Conservation (phyloP, 2,329 filamentous ascomycete genomes). For the Lachnellula arida region DNA sequence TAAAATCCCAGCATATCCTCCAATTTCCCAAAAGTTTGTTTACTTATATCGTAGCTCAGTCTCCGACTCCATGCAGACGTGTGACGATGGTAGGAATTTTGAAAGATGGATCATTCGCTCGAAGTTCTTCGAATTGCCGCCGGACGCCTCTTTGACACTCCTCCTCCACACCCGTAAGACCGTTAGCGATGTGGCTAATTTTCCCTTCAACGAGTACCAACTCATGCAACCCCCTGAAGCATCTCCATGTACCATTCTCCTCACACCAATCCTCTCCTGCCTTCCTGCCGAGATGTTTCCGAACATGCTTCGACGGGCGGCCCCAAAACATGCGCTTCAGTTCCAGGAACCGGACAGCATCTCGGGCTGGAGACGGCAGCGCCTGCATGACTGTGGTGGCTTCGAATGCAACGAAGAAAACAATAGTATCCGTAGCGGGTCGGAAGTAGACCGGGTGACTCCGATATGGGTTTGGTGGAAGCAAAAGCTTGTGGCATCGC, state of each 20-base stretch:
- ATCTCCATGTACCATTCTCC: background rate
- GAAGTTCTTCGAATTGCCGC: background rate
- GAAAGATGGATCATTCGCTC: background rate
- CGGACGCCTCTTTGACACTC: background rate
- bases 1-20: too few relatives aligned
- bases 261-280: background rate
- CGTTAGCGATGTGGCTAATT: background rate
- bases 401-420: background rate
- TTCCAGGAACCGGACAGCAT: background rate
- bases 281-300: background rate
- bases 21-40: too few relatives aligned
- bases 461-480: too few relatives aligned
- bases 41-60: too few relatives aligned
- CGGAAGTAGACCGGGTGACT: background rate
- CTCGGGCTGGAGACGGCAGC: background rate
- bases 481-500: background rate
- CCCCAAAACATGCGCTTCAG: background rate
- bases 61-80: too few relatives aligned
- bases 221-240: background rate
- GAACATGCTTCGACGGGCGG: background rate
- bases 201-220: too few relatives aligned
- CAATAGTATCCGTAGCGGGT: background rate
- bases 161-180: background rate
- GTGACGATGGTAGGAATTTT: background rate
- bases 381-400: background rate